Conservation (phyloP, 148 eudicot genomes). For the Persicaria tinctoria region DNA sequence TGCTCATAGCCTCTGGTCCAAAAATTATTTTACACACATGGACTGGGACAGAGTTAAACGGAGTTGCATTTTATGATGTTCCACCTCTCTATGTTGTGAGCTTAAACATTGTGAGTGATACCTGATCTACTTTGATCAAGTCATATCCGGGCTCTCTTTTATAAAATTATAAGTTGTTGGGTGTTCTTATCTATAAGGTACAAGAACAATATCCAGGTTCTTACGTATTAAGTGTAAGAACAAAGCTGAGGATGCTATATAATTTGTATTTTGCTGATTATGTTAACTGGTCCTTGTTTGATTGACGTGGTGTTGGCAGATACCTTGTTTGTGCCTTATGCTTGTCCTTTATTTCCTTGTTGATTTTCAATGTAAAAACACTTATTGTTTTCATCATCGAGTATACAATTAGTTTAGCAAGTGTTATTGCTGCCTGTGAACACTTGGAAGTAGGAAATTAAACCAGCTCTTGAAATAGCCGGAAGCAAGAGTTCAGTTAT, state of each 20-base stretch:
- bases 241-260: no score
- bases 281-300: background rate
- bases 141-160: background rate
- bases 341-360: no score
- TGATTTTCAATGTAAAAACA: no score
- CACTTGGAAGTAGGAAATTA: background rate
- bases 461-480: background rate
- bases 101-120: constrained; percentile 75
- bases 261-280: background rate
- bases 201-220: background rate
- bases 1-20: constrained; percentile 92
- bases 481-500: background rate
- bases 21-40: constrained; percentile 87
- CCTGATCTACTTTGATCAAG: background rate
- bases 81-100: constrained; percentile 98
- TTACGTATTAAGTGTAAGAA: background rate
- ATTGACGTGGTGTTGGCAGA: background rate
- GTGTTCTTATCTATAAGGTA: constrained; percentile 4
- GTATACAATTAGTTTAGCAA: constrained; percentile 2
- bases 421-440: background rate
- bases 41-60: constrained; percentile 89
- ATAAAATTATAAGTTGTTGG: background rate
- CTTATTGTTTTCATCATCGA: background rate
- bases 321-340: background rate
- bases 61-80: constrained; percentile 84